Conservation (phyloP, 1,139 yeast genomes). For the Pichia sp. region DNA sequence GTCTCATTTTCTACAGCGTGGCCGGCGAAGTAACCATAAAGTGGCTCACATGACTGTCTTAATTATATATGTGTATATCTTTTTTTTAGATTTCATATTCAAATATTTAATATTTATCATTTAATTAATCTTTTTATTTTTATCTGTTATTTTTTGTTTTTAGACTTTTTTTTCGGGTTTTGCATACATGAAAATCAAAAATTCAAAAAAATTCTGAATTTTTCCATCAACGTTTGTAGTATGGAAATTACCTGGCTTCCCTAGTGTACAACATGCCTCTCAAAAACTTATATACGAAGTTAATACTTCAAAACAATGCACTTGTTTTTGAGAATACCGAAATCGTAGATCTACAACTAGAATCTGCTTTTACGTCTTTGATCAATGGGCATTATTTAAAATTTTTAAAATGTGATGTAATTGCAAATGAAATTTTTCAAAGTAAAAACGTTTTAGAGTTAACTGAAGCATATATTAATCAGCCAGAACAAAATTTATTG, state of each 20-base stretch:
- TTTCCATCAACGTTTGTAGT: background rate
- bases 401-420: slow-evolving; percentile 9
- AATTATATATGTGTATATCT: too few relatives aligned
- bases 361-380: slow-evolving; percentile 7
- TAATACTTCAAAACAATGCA: slow-evolving; percentile 7
- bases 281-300: background rate
- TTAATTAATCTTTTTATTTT: too few relatives aligned
- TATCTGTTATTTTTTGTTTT: too few relatives aligned
- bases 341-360: background rate
- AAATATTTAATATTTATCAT: too few relatives aligned
- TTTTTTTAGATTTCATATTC: too few relatives aligned
- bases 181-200: background rate
- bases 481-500: background rate
- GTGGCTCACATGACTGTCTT: background rate
- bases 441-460: slow-evolving; percentile 3
- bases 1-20: too few relatives aligned
- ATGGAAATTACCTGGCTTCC: background rate
- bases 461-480: slow-evolving; percentile 6
- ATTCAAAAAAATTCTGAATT: background rate
- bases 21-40: too few relatives aligned
- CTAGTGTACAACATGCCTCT: background rate
- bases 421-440: slow-evolving; percentile 13
- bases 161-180: too few relatives aligned
- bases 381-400: slow-evolving; percentile 25
- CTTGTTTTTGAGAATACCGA: background rate